Evolutionary conservation across 2,329 filamentous ascomycete genomes (phyloP).

Genomic region (Fusarium austroafricanum): DNA sequence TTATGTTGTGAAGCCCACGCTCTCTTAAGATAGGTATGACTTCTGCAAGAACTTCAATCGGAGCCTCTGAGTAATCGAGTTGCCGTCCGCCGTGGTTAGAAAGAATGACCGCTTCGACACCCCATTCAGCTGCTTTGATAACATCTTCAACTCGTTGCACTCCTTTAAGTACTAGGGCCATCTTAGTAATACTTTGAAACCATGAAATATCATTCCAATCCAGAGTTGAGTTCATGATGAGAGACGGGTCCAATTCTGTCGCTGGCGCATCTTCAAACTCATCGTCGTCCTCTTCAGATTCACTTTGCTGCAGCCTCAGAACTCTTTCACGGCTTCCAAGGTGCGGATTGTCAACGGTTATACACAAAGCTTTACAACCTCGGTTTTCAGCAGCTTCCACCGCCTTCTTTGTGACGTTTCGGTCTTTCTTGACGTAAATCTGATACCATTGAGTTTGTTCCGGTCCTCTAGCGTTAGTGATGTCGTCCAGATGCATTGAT

Average conservation of each 20-base stretch:
- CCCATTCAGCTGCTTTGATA: conserved; percentile 79
- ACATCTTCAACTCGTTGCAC: conserved; percentile 96
- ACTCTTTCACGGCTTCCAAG: conserved; percentile 27
- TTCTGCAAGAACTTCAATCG: conserved; percentile 88
- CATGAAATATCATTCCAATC: conserved; percentile 94
- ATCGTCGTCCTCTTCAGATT: background rate
- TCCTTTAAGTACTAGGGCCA: conserved; percentile 95
- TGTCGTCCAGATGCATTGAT: background rate
- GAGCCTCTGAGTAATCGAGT: conserved; percentile 88
- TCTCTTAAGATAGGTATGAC: conserved; percentile 85
- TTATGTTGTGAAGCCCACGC: conserved; percentile 75
- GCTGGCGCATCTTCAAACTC: conserved; percentile 23
- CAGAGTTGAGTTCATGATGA: conserved; percentile 73
- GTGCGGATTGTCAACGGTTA: conserved; percentile 26
- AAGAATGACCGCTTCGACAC: conserved; percentile 88
- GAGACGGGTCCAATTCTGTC: conserved; percentile 26
- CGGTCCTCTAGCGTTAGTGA: background rate
- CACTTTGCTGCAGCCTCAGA: conserved; percentile 2
- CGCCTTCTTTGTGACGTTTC: conserved; percentile 1
- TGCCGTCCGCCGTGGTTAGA: conserved; percentile 96
- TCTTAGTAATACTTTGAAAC: conserved; percentile 87
- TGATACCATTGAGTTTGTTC: conserved; percentile 22
- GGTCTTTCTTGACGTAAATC: conserved; percentile 27
- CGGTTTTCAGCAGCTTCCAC: conserved; percentile 13
- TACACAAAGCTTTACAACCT: conserved; percentile 24